phyloP scores from a whole-genome alignment of 163 green algal genomes.

The Scenedesmus sp. region DNA sequence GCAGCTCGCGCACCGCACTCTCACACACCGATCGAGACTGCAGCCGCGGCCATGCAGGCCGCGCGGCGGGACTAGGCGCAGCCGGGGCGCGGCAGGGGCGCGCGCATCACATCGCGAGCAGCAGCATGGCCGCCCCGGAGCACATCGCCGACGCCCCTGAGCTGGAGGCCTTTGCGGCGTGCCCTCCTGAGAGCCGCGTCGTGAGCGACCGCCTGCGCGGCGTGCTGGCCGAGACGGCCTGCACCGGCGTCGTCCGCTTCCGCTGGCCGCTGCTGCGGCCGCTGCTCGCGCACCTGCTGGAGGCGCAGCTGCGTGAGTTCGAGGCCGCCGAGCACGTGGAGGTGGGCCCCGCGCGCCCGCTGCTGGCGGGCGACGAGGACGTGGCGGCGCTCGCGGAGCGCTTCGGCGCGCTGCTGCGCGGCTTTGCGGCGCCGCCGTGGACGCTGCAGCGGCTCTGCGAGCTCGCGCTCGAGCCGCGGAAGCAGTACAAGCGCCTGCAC shows the following conservation, averaged over 20 bases:
- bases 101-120: too few relatives aligned
- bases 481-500: slow-evolving; percentile 78
- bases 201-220: slow-evolving; percentile 61
- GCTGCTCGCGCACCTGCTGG: slow-evolving; percentile 61
- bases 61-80: too few relatives aligned
- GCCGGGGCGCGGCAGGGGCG: too few relatives aligned
- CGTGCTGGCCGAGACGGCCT: slow-evolving; percentile 72
- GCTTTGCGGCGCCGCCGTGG: slow-evolving; percentile 71
- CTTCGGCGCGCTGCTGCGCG: slow-evolving; percentile 58
- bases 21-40: too few relatives aligned
- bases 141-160: background rate
- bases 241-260: slow-evolving; percentile 62
- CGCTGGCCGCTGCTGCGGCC: slow-evolving; percentile 67
- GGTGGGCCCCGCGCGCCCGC: slow-evolving; percentile 43
- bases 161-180: background rate
- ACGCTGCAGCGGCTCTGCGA: slow-evolving; percentile 87
- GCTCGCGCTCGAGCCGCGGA: slow-evolving; percentile 79
- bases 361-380: slow-evolving; percentile 16
- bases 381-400: slow-evolving; percentile 36
- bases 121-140: too few relatives aligned
- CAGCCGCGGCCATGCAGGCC: too few relatives aligned
- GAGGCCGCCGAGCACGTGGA: slow-evolving; percentile 38
- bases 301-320: slow-evolving; percentile 55
- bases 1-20: too few relatives aligned
- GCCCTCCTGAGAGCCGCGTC: background rate